Percentiles rank a stretch among this genome's conserved stretches.
phyloP scores from a whole-genome alignment of 805 yeast species.

The Metschnikowia lunata region DNA sequence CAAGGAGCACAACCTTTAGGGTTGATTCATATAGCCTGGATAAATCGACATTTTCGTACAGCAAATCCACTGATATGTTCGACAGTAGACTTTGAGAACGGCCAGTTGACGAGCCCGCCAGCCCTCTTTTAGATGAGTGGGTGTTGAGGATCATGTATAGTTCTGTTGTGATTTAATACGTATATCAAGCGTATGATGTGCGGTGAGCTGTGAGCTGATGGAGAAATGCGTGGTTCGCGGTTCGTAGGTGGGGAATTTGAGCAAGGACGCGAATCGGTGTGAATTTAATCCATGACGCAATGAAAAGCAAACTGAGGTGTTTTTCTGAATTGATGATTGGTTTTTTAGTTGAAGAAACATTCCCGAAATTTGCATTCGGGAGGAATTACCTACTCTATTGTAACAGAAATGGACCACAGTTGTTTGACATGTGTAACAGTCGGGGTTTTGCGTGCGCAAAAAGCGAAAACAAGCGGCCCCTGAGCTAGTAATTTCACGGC shows the following conservation, averaged over 20 bases:
- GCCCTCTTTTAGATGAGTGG: conserved; percentile 1
- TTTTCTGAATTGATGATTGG: not conserved
- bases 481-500: too few species aligned
- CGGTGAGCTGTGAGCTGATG: not conserved
- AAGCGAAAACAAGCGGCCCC: too few species aligned
- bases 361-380: too few species aligned
- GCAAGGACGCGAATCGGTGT: conserved; percentile 2
- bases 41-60: conserved; percentile 18
- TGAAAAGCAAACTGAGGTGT: too few species aligned
- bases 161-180: not conserved
- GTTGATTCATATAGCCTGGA: conserved; percentile 46
- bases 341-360: not conserved
- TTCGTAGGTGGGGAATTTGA: not conserved
- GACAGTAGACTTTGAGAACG: conserved; percentile 15
- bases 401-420: too few species aligned
- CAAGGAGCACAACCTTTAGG: conserved; percentile 52
- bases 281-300: too few species aligned
- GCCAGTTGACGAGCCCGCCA: not conserved
- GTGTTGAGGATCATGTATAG: conserved; percentile 2
- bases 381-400: too few species aligned
- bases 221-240: not conserved
- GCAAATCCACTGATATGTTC: conserved; percentile 13
- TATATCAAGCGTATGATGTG: not conserved
- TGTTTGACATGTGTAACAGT: too few species aligned
- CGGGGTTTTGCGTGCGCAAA: too few species aligned